Evolutionary conservation across 768 basidiomycete genomes (phyloP), one percentile per base, ranked within the genome.

Genomic region (Termitomyces sp.): DNA sequence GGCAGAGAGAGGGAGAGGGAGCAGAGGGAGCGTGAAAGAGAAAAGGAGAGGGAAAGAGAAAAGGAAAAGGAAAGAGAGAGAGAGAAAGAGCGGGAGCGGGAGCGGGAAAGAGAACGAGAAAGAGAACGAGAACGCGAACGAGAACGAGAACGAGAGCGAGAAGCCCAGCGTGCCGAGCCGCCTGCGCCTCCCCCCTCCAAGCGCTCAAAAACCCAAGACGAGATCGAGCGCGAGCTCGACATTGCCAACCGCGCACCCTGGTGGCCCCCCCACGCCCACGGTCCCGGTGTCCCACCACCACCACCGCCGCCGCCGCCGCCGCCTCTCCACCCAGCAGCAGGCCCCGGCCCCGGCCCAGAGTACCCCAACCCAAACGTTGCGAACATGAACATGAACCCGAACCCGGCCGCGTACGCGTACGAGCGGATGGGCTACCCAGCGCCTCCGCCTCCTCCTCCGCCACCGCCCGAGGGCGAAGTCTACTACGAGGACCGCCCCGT

Each of bases 81-180:
- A 50, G 48, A 53, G n/a, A 26, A 18, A 8, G 46, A 48, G 5
- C 5, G n/a, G 0, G 47, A 47, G 3, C 15, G 28, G 34, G 37
- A 58, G n/a, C 50, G 59, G 4, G 54, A 55, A n/a, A 18, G n/a
- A 0, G 52, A 54, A 61, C 55, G 64, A 3, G 54, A 55, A 26
- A 18, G 13, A 1, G 52, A 54, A 60, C 56, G 65, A 3, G 42
- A 54, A 9, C 44, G 36, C 0, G 51, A 51, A 28, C 9, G 20
- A 42, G 51, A 55, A 28, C 13, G n/a, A 24, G 50, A 8, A 31
- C 36, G 4, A 3, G 49, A 4, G 24, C 37, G 5, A 7, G 51
- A 41, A 24, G 8, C 56, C 1, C 58, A 65, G 20, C 55, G 50
- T 3, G 16, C 37, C 9, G 50, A 50, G 7, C 49, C 48, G 1